Percentiles rank a stretch among this genome's conserved stretches.
phyloP scores from a whole-genome alignment of 2,329 filamentous ascomycete species.

The Colletotrichum shisoi region DNA sequence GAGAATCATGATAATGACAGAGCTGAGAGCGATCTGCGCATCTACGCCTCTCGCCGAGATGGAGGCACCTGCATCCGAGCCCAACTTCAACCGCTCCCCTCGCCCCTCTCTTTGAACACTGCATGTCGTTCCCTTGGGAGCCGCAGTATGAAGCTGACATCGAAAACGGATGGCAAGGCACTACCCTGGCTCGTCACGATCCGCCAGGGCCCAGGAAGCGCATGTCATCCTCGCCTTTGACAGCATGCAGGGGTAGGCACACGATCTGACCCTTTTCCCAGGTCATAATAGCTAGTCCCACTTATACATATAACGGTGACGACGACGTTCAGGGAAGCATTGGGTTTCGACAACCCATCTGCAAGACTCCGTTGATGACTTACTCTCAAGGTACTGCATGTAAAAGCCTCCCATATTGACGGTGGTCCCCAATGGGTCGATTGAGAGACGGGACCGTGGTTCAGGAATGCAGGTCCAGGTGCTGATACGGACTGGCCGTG shows the following conservation, averaged over 20 bases:
- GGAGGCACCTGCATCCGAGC: constrained; percentile 48
- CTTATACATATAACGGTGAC: constrained; percentile 35
- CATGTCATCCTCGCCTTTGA: constrained; percentile 43
- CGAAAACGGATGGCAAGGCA: constrained; percentile 15
- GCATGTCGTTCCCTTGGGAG: constrained; percentile 21
- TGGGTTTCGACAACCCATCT: constrained; percentile 32
- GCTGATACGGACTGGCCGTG: constrained; percentile 9
- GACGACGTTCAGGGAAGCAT: constrained; percentile 36
- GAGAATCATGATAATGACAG: constrained; percentile 7
- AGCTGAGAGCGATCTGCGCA: constrained; percentile 31
- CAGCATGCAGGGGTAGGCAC: constrained; percentile 46
- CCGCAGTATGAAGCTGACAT: constrained; percentile 28
- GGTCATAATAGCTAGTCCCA: constrained; percentile 28
- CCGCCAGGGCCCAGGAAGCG: constrained; percentile 37
- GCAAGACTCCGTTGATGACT: constrained; percentile 53
- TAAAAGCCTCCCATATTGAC: constrained; percentile 70
- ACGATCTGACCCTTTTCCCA: constrained; percentile 38
- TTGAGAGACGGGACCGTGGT: constrained; percentile 10
- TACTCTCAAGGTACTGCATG: constrained; percentile 79
- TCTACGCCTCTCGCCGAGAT: constrained; percentile 39
- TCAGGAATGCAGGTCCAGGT: constrained; percentile 24
- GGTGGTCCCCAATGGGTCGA: constrained; percentile 44
- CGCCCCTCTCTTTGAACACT: not conserved
- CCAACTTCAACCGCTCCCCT: constrained; percentile 42
- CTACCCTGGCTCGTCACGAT: constrained; percentile 18